Conservation (phyloP, 2,329 filamentous ascomycete species). For the Diplodia intermedia region DNA sequence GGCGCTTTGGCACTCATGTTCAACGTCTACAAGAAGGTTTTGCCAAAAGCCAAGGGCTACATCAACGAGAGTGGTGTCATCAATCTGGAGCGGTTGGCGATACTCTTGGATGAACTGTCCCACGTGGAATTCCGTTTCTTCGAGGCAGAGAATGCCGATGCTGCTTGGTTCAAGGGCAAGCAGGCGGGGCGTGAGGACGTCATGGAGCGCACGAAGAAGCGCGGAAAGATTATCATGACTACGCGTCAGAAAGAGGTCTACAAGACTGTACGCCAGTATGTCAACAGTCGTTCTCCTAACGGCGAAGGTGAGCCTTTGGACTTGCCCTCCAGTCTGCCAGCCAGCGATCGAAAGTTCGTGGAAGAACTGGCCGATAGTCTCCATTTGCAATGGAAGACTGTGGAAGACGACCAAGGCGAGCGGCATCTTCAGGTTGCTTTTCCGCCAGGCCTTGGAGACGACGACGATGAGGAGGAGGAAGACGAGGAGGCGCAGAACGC, state of each 20-base stretch:
- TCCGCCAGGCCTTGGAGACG: slow-evolving; percentile 58
- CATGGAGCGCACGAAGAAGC: slow-evolving; percentile 65
- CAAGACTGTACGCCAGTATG: slow-evolving; percentile 80
- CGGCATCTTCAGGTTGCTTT: slow-evolving; percentile 70
- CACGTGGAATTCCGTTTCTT: slow-evolving; percentile 93
- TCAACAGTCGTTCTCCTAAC: slow-evolving; percentile 68
- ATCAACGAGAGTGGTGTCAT: slow-evolving; percentile 96
- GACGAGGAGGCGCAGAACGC: slow-evolving; percentile 85
- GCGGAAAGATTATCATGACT: slow-evolving; percentile 74
- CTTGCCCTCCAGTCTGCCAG: slow-evolving; percentile 74
- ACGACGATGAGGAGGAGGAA: slow-evolving; percentile 70
- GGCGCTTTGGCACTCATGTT: slow-evolving; percentile 98
- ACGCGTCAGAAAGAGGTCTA: slow-evolving; percentile 83
- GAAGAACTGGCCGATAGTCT: slow-evolving; percentile 80
- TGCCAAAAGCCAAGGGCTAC: slow-evolving; percentile 88
- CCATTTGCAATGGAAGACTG: slow-evolving; percentile 69
- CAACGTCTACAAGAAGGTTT: slow-evolving; percentile 87
- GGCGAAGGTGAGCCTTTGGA: slow-evolving; percentile 65
- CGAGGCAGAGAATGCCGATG: slow-evolving; percentile 85
- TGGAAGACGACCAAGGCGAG: slow-evolving; percentile 67
- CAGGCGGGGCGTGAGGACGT: slow-evolving; percentile 72
- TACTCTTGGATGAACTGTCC: slow-evolving; percentile 81
- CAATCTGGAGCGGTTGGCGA: slow-evolving; percentile 78
- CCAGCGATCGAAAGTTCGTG: slow-evolving; percentile 89
- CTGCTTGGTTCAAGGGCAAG: slow-evolving; percentile 91